phyloP scores from a whole-genome alignment of 2,329 filamentous ascomycete genomes.

The Aureobasidium sp. region DNA sequence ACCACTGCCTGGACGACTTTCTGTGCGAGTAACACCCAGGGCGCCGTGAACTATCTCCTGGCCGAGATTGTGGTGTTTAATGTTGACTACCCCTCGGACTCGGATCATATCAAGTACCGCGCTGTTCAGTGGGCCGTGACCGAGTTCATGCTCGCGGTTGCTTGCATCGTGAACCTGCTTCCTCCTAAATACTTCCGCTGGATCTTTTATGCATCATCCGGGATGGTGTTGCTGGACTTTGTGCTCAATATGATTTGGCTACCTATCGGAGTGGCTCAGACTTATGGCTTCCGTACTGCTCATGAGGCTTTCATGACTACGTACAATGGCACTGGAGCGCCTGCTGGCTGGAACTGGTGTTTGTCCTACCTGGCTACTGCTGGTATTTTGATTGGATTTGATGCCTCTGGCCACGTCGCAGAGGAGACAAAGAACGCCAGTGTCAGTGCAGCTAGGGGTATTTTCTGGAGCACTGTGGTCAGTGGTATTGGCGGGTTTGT shows the following conservation, averaged over 20 bases:
- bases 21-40: constrained; percentile 30
- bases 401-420: constrained; percentile 54
- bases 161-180: constrained; percentile 34
- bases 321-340: constrained; percentile 45
- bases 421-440: constrained; percentile 56
- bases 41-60: constrained; percentile 34
- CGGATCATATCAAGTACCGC: constrained; percentile 48
- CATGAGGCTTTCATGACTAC: constrained; percentile 55
- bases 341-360: constrained; percentile 57
- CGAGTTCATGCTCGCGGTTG: constrained; percentile 35
- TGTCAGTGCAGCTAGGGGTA: constrained; percentile 48
- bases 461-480: constrained; percentile 54
- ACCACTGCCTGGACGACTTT: constrained; percentile 55
- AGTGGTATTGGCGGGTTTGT: constrained; percentile 50
- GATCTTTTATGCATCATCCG: constrained; percentile 46
- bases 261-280: constrained; percentile 49
- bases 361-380: constrained; percentile 55
- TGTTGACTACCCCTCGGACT: constrained; percentile 45
- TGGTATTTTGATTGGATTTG: constrained; percentile 54
- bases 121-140: constrained; percentile 56
- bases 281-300: constrained; percentile 51
- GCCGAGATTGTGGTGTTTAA: constrained; percentile 52
- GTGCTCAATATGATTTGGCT: constrained; percentile 55
- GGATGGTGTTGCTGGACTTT: constrained; percentile 51
- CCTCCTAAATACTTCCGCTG: constrained; percentile 38